Conservation (phyloP, 352 stramenopile genomes). For the Lagenidium giganteum region DNA sequence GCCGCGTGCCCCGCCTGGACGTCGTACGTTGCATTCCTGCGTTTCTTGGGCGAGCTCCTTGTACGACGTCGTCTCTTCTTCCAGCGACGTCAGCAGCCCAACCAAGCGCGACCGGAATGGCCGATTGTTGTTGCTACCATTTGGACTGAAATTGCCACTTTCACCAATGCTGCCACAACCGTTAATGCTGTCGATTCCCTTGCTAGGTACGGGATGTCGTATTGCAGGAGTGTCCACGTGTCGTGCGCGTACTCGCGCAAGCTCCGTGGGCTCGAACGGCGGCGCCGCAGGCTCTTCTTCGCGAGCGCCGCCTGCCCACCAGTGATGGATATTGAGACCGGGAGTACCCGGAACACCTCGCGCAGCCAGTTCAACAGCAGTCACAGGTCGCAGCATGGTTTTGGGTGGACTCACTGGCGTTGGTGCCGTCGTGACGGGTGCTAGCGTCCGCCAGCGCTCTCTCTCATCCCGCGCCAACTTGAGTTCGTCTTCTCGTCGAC, state of each 20-base stretch:
- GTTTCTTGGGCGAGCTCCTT: constrained; percentile 18
- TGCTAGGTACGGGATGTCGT: too few species aligned
- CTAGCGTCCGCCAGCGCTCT: neutral
- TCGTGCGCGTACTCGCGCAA: too few species aligned
- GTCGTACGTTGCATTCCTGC: constrained; percentile 1
- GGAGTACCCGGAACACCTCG: neutral
- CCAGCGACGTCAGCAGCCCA: constrained; percentile 54
- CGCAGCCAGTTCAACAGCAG: constrained; percentile 20
- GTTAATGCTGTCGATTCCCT: too few species aligned
- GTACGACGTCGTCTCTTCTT: constrained; percentile 60
- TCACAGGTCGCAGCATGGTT: constrained; percentile 5
- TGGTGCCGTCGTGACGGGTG: neutral
- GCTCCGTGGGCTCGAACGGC: too few species aligned
- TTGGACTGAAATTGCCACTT: too few species aligned
- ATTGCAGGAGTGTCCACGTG: too few species aligned
- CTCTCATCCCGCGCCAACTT: neutral
- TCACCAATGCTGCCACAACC: too few species aligned
- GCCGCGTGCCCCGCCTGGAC: too few species aligned
- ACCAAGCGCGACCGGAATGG: constrained; percentile 58
- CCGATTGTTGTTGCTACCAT: constrained; percentile 9
- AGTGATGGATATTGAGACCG: constrained; percentile 41
- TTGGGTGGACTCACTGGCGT: neutral
- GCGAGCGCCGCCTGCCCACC: constrained; percentile 37
- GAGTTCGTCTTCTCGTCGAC: neutral
- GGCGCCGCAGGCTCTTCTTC: too few species aligned